Evolutionary conservation across 2,329 filamentous ascomycete species (phyloP), one percentile per base, ranked within the genome.

Genomic region (Alternaria arborescens): DNA sequence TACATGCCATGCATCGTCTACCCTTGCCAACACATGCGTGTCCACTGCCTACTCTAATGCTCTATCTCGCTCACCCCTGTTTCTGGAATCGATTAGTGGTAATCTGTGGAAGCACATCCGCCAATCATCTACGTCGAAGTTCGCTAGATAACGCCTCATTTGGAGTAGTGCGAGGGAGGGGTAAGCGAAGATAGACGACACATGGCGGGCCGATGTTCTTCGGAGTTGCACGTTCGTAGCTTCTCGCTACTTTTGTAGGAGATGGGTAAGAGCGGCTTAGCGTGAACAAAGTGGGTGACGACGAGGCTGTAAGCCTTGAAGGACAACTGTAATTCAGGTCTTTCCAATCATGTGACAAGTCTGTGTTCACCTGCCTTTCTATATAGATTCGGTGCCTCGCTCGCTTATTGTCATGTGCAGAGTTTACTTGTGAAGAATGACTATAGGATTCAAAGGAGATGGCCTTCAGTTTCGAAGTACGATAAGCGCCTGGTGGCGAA

Each of bases 41-140:
- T 24, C 46, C 43, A 28, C 22, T 22, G 24, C 48, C 18, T 43
- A 41, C 50, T 10, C 42, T 54, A 52, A 55, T 52, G 58, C 46
- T 58, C 54, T 34, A 46, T 54, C 55, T 64, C 58, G 62, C 62
- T 59, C 52, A 62, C 62, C 62, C 62, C 46, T 61, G 62, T 56
- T 56, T 59, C 62, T 52, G 43, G 55, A 56, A 64, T 22, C 57
- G 58, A 16, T 24, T 34, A 36, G 12, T 32, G 46, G 46, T 36
- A 24, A 24, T 24, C 14, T n/a, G 46, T 50, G 34, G 46, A 50
- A 38, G 34, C 18, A 24, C 18, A 11, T 28, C 32, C 8, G 16
- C 46, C 30, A 50, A 50, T 50, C 32, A 26, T 2, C 36, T 20
- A 24, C 46, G 32, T 24, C 18, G 20, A n/a, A 8, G n/a, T 32